Base-by-base conservation (phyloP, 768 basidiomycete species). In the Lyophyllum decastes region DNA sequence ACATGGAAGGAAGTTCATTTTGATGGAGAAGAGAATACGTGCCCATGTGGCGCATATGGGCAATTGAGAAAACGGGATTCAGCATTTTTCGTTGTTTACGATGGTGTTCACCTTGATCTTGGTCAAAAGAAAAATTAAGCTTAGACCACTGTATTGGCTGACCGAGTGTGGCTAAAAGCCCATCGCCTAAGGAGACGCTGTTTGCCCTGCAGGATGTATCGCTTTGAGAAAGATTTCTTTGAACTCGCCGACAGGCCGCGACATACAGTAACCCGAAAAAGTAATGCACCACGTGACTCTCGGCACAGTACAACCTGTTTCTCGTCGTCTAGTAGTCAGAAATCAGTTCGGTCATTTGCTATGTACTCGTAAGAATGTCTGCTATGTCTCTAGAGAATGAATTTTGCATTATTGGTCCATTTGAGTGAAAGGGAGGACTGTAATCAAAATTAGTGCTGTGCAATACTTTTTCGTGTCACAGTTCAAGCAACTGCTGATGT, bases 11-110 rank as follows among this genome's bases (percentile, higher is more conserved):
- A 65, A 61, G 35, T 4, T 38, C 35, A 38, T 38, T 16, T 38
- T 40, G 8, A 47, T 9, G 4, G 25, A 21, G 10, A 25, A 35
- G 24, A 48, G 6, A 19, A 14, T 4, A 19, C 51, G 35, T 35
- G 59, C 61, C 26, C 59, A 65, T 61, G 8, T 66, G 34, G 17
- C 70, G 65, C 54, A 71, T 61, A 38, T 72, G 68, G 0, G 46
- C 57, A 16, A 57, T 54, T 7, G 70, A 66, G 49, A 73, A 73
- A 7, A 72, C 62, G 0, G 72, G 70, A 46, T 67, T 71, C 14
- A 73, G 55, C 49, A 70, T 68, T 48, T 70, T 72, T 11, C 69
- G 59, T 49, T 72, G 72, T 45, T 63, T 70, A 10, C 58, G 47
- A 48, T 72, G 71, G 8, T 61, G 54, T 24, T 69, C 66, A 21